Conservation (phyloP, 306 rosid genomes). For the Quercus glauca region DNA sequence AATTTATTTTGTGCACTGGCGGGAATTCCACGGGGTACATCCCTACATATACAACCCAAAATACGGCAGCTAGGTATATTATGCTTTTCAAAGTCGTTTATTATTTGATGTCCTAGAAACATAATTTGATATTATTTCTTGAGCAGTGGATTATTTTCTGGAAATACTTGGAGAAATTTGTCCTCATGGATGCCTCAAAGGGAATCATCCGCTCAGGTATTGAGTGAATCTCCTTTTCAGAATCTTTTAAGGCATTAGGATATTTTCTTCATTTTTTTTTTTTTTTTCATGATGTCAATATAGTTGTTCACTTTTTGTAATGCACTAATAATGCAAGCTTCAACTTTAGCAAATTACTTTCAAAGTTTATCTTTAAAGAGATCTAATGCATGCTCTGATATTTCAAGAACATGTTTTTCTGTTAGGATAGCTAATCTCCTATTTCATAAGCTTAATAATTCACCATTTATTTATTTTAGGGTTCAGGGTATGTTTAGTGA, state of each 20-base stretch:
- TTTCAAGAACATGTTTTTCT: background rate
- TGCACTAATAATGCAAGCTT: background rate
- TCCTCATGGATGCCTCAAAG: constrained; percentile 82
- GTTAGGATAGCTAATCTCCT: background rate
- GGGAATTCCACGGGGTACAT: constrained; percentile 70
- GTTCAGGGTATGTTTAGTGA: background rate
- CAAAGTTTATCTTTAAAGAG: background rate
- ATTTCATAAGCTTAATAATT: background rate
- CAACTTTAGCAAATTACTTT: background rate
- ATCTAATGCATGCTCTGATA: background rate
- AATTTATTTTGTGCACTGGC: constrained; percentile 92
- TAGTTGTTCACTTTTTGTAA: background rate
- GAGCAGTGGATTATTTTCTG: constrained; percentile 72
- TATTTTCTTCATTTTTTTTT: background rate
- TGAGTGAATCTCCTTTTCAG: constrained; percentile 9
- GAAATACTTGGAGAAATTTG: constrained; percentile 80
- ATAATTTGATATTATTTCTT: constrained; percentile 25
- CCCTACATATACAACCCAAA: constrained; percentile 81
- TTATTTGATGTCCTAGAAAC: background rate
- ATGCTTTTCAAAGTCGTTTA: constrained; percentile 13
- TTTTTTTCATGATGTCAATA: background rate
- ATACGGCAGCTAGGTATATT: constrained; percentile 53
- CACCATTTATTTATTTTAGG: background rate
- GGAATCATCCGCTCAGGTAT: constrained; percentile 72
- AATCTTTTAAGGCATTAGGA: constrained; percentile 1